Percentiles rank a stretch among this genome's conserved stretches.
Conservation (phyloP, 2,329 filamentous ascomycete genomes). For the Sarocladium strictum region DNA sequence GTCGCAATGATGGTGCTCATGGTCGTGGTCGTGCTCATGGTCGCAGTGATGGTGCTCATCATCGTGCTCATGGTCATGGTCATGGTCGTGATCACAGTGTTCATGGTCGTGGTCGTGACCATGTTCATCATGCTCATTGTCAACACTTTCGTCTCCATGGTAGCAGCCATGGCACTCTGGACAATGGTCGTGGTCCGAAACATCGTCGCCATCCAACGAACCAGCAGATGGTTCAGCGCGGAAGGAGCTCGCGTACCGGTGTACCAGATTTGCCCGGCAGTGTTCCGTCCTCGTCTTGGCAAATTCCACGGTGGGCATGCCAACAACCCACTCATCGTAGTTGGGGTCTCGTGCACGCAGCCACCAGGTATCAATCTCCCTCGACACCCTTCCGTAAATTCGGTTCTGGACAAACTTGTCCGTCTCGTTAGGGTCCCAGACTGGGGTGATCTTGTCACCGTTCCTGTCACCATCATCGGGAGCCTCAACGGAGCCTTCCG, state of each 20-base stretch:
- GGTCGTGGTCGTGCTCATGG: constrained; percentile 26
- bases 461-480: constrained; percentile 28
- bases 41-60: constrained; percentile 11
- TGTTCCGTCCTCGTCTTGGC: constrained; percentile 51
- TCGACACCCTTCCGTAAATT: constrained; percentile 54
- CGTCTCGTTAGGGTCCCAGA: constrained; percentile 45
- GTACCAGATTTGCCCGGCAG: constrained; percentile 53
- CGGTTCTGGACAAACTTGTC: constrained; percentile 56
- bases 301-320: constrained; percentile 55
- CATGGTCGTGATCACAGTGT: constrained; percentile 25
- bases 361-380: constrained; percentile 63
- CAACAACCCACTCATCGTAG: constrained; percentile 50
- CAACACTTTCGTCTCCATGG: constrained; percentile 24
- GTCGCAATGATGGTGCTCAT: constrained; percentile 17
- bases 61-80: constrained; percentile 40
- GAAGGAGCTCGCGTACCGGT: constrained; percentile 45
- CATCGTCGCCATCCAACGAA: constrained; percentile 29
- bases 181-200: constrained; percentile 31
- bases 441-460: constrained; percentile 38
- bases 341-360: constrained; percentile 54
- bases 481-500: constrained; percentile 27
- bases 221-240: constrained; percentile 34
- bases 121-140: constrained; percentile 24
- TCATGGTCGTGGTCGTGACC: constrained; percentile 45
- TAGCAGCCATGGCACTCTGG: constrained; percentile 26